phyloP scores from a whole-genome alignment of 208 protist genomes.

The Angomonas deanei region DNA sequence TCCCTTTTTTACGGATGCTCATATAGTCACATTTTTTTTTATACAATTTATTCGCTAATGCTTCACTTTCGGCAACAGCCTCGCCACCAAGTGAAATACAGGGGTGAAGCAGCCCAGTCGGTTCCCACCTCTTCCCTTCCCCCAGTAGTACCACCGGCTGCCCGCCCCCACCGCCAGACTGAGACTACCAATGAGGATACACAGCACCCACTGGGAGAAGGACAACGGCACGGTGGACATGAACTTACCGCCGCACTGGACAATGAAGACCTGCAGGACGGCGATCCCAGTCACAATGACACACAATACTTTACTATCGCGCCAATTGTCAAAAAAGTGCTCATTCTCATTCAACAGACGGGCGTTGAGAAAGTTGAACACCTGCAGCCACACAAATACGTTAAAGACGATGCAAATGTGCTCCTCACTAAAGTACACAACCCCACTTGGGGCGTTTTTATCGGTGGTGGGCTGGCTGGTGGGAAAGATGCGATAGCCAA shows the following conservation, averaged over 20 bases:
- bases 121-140: constrained; percentile 8
- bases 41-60: constrained; percentile 2
- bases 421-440: constrained; percentile 29
- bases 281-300: constrained; percentile 62
- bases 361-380: constrained; percentile 90
- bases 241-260: constrained; percentile 71
- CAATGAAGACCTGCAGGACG: constrained; percentile 56
- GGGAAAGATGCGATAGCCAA: constrained; percentile 7
- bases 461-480: background rate
- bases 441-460: background rate
- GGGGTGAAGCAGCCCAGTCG: background rate
- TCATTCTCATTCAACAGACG: constrained; percentile 51
- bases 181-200: constrained; percentile 28
- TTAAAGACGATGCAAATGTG: constrained; percentile 86
- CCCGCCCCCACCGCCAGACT: constrained; percentile 45
- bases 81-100: background rate
- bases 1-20: background rate
- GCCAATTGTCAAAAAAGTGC: constrained; percentile 52
- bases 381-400: constrained; percentile 84
- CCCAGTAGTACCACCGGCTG: constrained; percentile 21
- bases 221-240: constrained; percentile 80
- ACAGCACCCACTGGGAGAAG: constrained; percentile 55
- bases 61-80: constrained; percentile 11
- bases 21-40: background rate
- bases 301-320: constrained; percentile 46